Evolutionary conservation across 2,329 filamentous ascomycete species (phyloP), one percentile per base, ranked within the genome.

Genomic region (Pezicula carpinea): DNA sequence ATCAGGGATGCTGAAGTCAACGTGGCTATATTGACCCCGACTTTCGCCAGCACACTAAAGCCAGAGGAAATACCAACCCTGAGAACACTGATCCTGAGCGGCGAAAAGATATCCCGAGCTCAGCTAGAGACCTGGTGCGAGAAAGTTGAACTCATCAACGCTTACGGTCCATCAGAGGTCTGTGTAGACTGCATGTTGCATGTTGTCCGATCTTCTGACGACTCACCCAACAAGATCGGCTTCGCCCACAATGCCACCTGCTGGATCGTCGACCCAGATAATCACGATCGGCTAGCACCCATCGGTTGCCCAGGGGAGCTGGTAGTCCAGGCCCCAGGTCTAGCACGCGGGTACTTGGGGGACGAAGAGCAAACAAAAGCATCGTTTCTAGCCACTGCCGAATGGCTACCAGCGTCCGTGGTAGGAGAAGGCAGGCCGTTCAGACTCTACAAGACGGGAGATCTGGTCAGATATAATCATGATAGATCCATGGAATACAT

Each of bases 161-260:
- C 29, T 10, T 49, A 49, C 21, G 47, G 47, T 19, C 47, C 47
- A 10, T 34, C 47, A 14, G 47, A 49, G 18, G 35, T 35, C 4
- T 81, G 89, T 0, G 95, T 95, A 44, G 89, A 95, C 61, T 95
- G 87, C 61, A 92, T 88, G 1, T 64, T 92, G 6, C 83, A 88
- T 52, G 69, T 80, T 0, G 68, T 72, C 0, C 81, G 92, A 51
- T 60, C 68, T 1, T 69, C 73, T 4, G 62, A 66, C 11, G 77
- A 76, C 7, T 70, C 77, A 2, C 77, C 80, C 4, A 76, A 77
- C 5, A 83, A 80, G 40, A 92, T 95, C 52, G 89, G 89, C 0
- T 63, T 77, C 5, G 88, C 89, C 0, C 71, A 95, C 1, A 79
- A 86, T 43, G 90, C 89, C 0, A 88, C 92, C 6, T 47, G 44